Percentiles rank a stretch among this genome's conserved stretches.
phyloP scores from a whole-genome alignment of 495 filamentous ascomycete species.

The Lophium mytilinum region DNA sequence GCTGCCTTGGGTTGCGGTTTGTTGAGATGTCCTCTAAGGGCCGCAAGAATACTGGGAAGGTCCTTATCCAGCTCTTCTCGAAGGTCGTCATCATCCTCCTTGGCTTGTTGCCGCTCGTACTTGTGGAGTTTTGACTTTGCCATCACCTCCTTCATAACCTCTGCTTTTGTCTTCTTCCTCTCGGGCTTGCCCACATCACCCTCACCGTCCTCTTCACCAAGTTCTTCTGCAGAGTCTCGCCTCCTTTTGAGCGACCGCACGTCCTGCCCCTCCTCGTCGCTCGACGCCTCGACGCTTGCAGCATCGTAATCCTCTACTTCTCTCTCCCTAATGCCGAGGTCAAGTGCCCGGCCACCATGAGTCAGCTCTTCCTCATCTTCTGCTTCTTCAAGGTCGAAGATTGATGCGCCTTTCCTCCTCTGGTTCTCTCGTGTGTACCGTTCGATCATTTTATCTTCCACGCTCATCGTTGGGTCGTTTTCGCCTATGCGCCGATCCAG shows the following conservation, averaged over 20 bases:
- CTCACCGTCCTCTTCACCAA: slow-evolving; percentile 37
- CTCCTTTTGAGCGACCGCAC: slow-evolving; percentile 50
- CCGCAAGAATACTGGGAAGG: slow-evolving; percentile 66
- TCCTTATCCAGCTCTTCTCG: slow-evolving; percentile 70
- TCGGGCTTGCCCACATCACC: slow-evolving; percentile 50
- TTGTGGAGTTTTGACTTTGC: slow-evolving; percentile 94
- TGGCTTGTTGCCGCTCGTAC: slow-evolving; percentile 81
- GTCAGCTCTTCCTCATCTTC: slow-evolving; percentile 69
- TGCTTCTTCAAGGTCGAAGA: slow-evolving; percentile 87
- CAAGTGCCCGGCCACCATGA: slow-evolving; percentile 69
- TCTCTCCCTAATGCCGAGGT: slow-evolving; percentile 68
- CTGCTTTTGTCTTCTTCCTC: slow-evolving; percentile 83
- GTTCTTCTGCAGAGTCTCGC: slow-evolving; percentile 38
- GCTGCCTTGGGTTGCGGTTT: not conserved
- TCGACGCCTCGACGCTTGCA: slow-evolving; percentile 15
- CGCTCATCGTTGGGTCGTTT: slow-evolving; percentile 85
- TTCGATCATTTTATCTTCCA: slow-evolving; percentile 87
- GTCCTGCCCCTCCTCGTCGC: slow-evolving; percentile 45
- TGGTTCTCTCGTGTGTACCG: slow-evolving; percentile 82
- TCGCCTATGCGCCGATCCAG: slow-evolving; percentile 92
- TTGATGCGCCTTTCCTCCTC: slow-evolving; percentile 57
- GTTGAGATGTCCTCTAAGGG: slow-evolving; percentile 49
- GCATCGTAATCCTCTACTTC: slow-evolving; percentile 47
- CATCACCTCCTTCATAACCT: slow-evolving; percentile 96
- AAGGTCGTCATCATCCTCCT: slow-evolving; percentile 92